Evolutionary conservation across 1,284 basidiomycete genomes (phyloP).

Genomic region (Spongispora temasekensis): DNA sequence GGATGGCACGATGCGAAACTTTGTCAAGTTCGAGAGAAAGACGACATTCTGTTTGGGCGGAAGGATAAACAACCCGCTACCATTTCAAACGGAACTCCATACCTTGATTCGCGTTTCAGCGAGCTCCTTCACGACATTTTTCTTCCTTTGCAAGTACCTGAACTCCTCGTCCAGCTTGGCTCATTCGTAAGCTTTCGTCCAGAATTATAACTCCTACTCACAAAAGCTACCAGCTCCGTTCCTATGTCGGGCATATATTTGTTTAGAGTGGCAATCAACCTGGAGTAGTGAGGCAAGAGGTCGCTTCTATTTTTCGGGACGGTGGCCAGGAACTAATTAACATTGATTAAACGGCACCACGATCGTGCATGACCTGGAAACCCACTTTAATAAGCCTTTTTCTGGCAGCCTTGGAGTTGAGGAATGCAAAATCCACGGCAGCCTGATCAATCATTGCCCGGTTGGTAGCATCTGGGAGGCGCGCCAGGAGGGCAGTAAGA

Average conservation of each 20-base stretch:
- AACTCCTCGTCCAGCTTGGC: conserved; percentile 93
- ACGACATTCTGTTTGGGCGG: conserved; percentile 71
- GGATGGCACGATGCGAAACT: conserved; percentile 91
- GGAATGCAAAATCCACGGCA: conserved; percentile 93
- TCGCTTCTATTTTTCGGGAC: conserved; percentile 90
- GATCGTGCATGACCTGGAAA: conserved; percentile 4
- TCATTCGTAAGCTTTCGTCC: conserved; percentile 10
- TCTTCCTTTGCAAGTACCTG: conserved; percentile 93
- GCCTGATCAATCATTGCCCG: conserved; percentile 91
- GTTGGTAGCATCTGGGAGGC: conserved; percentile 92
- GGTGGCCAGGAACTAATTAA: conserved; percentile 74
- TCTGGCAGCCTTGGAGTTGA: conserved; percentile 94
- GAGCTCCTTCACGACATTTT: conserved; percentile 88
- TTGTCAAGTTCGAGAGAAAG: conserved; percentile 91
- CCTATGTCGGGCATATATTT: conserved; percentile 95
- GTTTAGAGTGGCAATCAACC: conserved; percentile 86
- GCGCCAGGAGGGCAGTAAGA: conserved; percentile 88
- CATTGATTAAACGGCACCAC: conserved; percentile 11
- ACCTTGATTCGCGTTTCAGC: conserved; percentile 85
- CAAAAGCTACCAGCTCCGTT: conserved; percentile 75
- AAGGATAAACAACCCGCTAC: neutral
- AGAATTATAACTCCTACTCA: conserved; percentile 43
- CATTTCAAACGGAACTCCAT: conserved; percentile 13
- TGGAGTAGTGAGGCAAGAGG: conserved; percentile 90
- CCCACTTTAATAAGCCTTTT: conserved; percentile 84